Evolutionary conservation across 106 monocot species (phyloP).

Genomic region (Acorus gramineus): DNA sequence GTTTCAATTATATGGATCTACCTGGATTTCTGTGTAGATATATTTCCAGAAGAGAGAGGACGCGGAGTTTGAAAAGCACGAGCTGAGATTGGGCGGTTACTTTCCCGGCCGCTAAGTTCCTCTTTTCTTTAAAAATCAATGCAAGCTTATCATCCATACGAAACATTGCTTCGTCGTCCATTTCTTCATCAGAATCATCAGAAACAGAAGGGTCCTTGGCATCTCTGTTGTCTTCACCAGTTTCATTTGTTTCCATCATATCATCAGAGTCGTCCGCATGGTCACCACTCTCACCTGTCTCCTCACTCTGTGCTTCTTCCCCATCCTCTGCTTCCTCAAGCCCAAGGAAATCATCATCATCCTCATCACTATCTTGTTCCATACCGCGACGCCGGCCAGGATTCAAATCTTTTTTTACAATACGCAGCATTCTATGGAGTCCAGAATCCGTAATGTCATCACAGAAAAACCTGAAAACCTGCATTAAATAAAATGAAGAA

Average conservation of each 20-base stretch:
- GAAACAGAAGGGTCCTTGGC: conserved; percentile 16
- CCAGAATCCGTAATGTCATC: conserved; percentile 63
- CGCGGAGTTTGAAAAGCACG: conserved; percentile 65
- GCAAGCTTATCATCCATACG: conserved; percentile 64
- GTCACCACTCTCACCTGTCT: conserved; percentile 20
- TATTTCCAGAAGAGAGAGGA: conserved; percentile 81
- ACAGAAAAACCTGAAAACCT: conserved; percentile 83
- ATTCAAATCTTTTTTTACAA: conserved; percentile 88
- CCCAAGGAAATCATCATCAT: conserved; percentile 64
- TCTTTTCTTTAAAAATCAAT: conserved; percentile 57
- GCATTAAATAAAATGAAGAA: conserved; percentile 5
- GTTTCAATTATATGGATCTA: conserved; percentile 3
- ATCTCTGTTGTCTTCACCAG: conserved; percentile 10
- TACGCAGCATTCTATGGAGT: conserved; percentile 57
- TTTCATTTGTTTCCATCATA: conserved; percentile 11
- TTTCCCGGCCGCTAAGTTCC: conserved; percentile 33
- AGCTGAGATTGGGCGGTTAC: conserved; percentile 68
- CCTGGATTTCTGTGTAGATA: conserved; percentile 81
- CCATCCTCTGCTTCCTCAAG: conserved; percentile 71
- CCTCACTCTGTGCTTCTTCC: conserved; percentile 28
- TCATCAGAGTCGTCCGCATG: conserved; percentile 19
- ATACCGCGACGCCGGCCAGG: conserved; percentile 32
- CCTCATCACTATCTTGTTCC: conserved; percentile 39
- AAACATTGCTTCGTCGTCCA: conserved; percentile 99
- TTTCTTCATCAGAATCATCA: conserved; percentile 53